Evolutionary conservation across 2,329 filamentous ascomycete species (phyloP).

Genomic region (Lasiodiplodia citricola): DNA sequence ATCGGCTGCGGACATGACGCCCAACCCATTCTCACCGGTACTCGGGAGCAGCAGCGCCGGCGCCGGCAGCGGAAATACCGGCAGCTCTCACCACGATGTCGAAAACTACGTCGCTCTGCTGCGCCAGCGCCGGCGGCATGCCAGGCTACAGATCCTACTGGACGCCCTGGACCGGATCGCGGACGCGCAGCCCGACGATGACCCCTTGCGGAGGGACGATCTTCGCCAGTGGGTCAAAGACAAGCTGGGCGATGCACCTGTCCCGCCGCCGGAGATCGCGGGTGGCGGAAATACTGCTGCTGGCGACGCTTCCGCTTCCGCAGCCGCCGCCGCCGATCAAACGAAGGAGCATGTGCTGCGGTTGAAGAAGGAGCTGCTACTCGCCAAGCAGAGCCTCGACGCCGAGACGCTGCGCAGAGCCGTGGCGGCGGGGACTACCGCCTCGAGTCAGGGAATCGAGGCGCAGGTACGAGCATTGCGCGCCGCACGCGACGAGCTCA

Average conservation of each 20-base stretch:
- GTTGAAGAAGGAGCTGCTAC: constrained; percentile 47
- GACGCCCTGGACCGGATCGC: constrained; percentile 48
- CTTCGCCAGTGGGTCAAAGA: constrained; percentile 37
- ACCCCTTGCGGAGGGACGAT: constrained; percentile 33
- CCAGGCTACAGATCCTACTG: constrained; percentile 54
- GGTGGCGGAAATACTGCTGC: constrained; percentile 32
- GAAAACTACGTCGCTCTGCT: constrained; percentile 51
- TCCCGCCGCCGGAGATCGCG: constrained; percentile 41
- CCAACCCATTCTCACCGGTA: neutral
- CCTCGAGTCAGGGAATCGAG: constrained; percentile 29
- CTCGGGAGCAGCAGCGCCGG: neutral
- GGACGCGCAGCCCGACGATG: constrained; percentile 39
- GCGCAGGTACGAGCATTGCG: constrained; percentile 49
- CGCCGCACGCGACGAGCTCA: constrained; percentile 54
- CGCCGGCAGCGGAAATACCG: neutral
- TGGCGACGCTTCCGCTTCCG: constrained; percentile 29
- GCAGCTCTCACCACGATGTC: neutral
- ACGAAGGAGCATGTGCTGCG: constrained; percentile 39
- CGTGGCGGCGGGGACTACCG: constrained; percentile 27
- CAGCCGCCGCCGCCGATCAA: constrained; percentile 29
- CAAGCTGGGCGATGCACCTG: constrained; percentile 42
- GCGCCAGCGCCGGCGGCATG: constrained; percentile 51
- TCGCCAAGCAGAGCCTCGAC: constrained; percentile 42
- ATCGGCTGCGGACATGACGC: neutral
- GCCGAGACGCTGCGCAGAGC: constrained; percentile 32